A percentile compares a stretch with the other conserved stretches of the same genome.
These are phyloP conservation scores for Amanita brunnescens DNA, from an alignment of 768 basidiomycete species.

Conservation along the genomic window DNA sequence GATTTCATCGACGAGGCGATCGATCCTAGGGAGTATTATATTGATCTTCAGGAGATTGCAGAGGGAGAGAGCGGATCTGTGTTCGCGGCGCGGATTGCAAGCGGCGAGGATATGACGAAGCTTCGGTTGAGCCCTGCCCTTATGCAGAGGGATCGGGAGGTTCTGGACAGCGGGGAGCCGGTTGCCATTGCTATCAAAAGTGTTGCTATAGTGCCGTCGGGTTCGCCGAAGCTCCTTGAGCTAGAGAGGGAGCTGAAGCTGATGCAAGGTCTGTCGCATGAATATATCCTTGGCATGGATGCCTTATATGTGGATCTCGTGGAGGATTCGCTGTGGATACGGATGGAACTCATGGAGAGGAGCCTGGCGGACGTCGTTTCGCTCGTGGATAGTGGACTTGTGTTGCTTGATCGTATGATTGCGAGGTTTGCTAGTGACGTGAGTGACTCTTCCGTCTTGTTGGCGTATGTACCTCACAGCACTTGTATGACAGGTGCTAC, in stretches of 20 bases:
- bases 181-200: constrained; percentile 72
- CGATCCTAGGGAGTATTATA: constrained; percentile 57
- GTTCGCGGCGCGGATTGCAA: constrained; percentile 33
- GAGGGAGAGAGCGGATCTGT: constrained; percentile 80
- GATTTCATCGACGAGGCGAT: constrained; percentile 54
- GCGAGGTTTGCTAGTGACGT: constrained; percentile 75
- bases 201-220: constrained; percentile 49
- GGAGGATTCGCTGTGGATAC: constrained; percentile 70
- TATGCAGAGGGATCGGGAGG: constrained; percentile 29
- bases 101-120: constrained; percentile 19
- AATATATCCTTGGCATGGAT: constrained; percentile 60
- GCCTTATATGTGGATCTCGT: constrained; percentile 59
- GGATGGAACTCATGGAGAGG: constrained; percentile 87
- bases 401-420: constrained; percentile 59
- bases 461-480: constrained; percentile 2
- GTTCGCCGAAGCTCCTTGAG: constrained; percentile 56
- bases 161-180: constrained; percentile 22
- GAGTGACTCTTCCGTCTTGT: constrained; percentile 22
- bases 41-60: constrained; percentile 68
- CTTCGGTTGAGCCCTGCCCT: constrained; percentile 32
- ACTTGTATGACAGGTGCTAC: constrained; percentile 40
- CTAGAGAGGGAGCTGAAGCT: constrained; percentile 52
- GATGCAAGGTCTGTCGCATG: constrained; percentile 48
- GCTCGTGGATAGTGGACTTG: constrained; percentile 51
- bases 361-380: constrained; percentile 77